phyloP scores from a whole-genome alignment of 83 land plant species.

The Thuja plicata region DNA sequence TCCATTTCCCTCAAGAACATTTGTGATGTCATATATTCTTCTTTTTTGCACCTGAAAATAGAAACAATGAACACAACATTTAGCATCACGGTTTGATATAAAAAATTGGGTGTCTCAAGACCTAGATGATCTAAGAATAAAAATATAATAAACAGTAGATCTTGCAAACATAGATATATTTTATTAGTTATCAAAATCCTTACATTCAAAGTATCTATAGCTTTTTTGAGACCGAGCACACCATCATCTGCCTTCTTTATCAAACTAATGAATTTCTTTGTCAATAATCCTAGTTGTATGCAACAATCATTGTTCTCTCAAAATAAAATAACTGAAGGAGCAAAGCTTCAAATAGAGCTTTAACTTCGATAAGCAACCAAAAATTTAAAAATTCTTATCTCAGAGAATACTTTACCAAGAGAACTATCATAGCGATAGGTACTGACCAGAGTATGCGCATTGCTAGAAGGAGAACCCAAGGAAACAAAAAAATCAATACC shows the following conservation, averaged over 20 bases:
- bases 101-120: background rate
- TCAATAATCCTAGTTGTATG: conserved; percentile 89
- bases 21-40: too few species aligned
- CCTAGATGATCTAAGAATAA: background rate
- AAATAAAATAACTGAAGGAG: too few species aligned
- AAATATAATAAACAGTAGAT: background rate
- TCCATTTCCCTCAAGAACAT: conserved; percentile 94
- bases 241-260: conserved; percentile 93
- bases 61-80: conserved; percentile 15
- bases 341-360: too few species aligned
- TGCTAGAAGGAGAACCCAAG: conserved; percentile 65
- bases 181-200: background rate
- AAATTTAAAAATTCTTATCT: too few species aligned
- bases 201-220: conserved; percentile 83
- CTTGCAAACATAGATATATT: too few species aligned
- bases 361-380: too few species aligned
- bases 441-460: conserved; percentile 65
- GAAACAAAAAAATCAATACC: background rate
- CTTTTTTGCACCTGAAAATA: too few species aligned
- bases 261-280: conserved; percentile 86
- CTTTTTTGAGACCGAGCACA: conserved; percentile 83
- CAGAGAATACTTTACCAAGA: too few species aligned
- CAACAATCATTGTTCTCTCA: too few species aligned
- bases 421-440: conserved; percentile 94
- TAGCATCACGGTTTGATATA: background rate